Evolutionary conservation across 2,329 filamentous ascomycete genomes (phyloP).

Genomic region (Fusarium sp.): DNA sequence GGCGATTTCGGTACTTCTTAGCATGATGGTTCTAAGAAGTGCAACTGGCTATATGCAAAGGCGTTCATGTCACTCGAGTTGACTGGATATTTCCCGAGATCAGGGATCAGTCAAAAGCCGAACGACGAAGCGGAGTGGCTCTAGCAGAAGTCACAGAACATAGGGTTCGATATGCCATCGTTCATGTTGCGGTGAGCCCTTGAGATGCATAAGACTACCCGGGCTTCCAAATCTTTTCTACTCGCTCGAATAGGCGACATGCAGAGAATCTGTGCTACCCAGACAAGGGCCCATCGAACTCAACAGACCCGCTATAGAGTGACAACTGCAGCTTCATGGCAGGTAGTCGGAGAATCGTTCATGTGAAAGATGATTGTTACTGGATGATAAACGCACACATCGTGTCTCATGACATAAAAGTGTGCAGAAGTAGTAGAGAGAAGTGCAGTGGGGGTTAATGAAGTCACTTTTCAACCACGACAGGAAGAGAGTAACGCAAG

Average conservation of each 20-base stretch:
- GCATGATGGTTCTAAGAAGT: neutral
- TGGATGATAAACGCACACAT: neutral
- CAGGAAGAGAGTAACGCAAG: slow-evolving; percentile 1
- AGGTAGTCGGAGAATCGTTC: neutral
- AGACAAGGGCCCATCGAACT: neutral
- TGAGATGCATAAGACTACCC: neutral
- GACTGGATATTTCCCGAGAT: neutral
- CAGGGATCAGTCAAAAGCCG: neutral
- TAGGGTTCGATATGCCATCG: neutral
- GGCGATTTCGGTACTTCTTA: neutral
- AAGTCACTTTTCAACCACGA: slow-evolving; percentile 23
- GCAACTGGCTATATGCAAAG: neutral
- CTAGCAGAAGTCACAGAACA: slow-evolving; percentile 5
- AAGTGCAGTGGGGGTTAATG: neutral
- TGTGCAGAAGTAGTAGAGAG: neutral
- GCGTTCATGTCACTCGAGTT: neutral
- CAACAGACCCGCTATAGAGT: neutral
- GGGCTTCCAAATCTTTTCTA: slow-evolving; percentile 2
- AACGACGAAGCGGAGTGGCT: neutral
- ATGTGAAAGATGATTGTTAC: neutral
- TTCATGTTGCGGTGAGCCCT: slow-evolving; percentile 7
- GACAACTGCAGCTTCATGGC: neutral
- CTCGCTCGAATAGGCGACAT: slow-evolving; percentile 10
- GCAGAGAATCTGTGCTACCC: slow-evolving; percentile 6
- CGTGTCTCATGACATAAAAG: neutral